phyloP scores from a whole-genome alignment of 768 basidiomycete genomes.

The Pulveroboletus sp. region DNA sequence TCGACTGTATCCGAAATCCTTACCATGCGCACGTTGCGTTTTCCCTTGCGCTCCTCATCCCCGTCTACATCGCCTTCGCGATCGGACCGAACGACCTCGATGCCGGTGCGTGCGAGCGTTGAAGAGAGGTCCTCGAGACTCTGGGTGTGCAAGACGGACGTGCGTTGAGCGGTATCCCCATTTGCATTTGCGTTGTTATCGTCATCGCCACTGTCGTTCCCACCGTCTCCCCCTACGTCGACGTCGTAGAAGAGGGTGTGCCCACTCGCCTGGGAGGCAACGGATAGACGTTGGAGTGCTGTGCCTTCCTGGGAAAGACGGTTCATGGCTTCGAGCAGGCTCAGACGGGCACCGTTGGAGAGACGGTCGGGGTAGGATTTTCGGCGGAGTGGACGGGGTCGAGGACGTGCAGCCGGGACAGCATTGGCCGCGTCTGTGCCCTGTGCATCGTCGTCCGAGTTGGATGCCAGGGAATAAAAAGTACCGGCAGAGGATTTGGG shows the following conservation, averaged over 20 bases:
- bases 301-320: constrained; percentile 20
- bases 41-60: constrained; percentile 4
- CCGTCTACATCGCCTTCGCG: background rate
- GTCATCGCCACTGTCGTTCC: background rate
- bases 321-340: constrained; percentile 28
- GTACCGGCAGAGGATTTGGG: constrained; percentile 28
- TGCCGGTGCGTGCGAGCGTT: constrained; percentile 18
- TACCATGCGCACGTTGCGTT: constrained; percentile 23
- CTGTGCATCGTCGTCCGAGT: constrained; percentile 18
- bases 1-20: constrained; percentile 25
- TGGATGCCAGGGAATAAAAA: constrained; percentile 21
- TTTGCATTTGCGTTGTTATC: background rate
- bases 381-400: constrained; percentile 15
- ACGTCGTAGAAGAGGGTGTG: constrained; percentile 27
- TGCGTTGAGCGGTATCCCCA: background rate
- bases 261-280: constrained; percentile 23
- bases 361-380: constrained; percentile 26
- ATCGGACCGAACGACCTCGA: constrained; percentile 5
- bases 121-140: constrained; percentile 25
- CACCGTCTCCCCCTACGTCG: constrained; percentile 6
- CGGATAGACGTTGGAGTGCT: constrained; percentile 17
- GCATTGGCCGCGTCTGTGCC: background rate
- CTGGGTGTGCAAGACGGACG: constrained; percentile 13
- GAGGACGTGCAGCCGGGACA: constrained; percentile 10
- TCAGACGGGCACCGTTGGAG: constrained; percentile 20